These are phyloP conservation scores for Exserohilum turcica DNA, from an alignment of 2,329 filamentous ascomycete genomes.

Conservation along the genomic window DNA sequence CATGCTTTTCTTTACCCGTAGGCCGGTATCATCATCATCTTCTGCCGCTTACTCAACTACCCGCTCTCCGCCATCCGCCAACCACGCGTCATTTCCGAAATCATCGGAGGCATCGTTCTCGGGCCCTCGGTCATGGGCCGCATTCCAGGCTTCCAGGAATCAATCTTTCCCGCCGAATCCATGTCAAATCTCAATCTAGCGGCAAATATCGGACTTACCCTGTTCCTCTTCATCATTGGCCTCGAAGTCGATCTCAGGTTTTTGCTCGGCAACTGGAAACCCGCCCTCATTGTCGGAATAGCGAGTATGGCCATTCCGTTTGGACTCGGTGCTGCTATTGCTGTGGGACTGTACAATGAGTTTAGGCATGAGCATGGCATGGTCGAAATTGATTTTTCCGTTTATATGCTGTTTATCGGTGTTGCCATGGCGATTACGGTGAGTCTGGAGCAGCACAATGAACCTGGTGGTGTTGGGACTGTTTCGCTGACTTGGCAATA, in stretches of 20 bases:
- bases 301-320: slow-evolving; percentile 84
- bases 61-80: slow-evolving; percentile 78
- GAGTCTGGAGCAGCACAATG: slow-evolving; percentile 23
- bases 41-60: slow-evolving; percentile 75
- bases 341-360: slow-evolving; percentile 78
- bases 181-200: slow-evolving; percentile 77
- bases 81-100: slow-evolving; percentile 82
- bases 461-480: no score
- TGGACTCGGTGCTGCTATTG: slow-evolving; percentile 77
- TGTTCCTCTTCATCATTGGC: slow-evolving; percentile 87
- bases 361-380: slow-evolving; percentile 65
- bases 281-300: slow-evolving; percentile 76
- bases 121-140: slow-evolving; percentile 88
- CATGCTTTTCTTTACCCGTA: slow-evolving; percentile 48
- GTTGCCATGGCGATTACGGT: slow-evolving; percentile 92
- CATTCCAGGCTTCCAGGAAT: slow-evolving; percentile 74
- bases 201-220: slow-evolving; percentile 80
- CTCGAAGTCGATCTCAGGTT: slow-evolving; percentile 84
- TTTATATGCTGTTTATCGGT: slow-evolving; percentile 80
- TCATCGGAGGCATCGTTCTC: slow-evolving; percentile 81
- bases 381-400: slow-evolving; percentile 64
- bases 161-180: slow-evolving; percentile 77
- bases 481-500: slow-evolving; percentile 35
- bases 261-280: slow-evolving; percentile 77
- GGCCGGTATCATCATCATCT: slow-evolving; percentile 74